Conservation (phyloP, 208 protist species). For the Cochliopodium minus region DNA sequence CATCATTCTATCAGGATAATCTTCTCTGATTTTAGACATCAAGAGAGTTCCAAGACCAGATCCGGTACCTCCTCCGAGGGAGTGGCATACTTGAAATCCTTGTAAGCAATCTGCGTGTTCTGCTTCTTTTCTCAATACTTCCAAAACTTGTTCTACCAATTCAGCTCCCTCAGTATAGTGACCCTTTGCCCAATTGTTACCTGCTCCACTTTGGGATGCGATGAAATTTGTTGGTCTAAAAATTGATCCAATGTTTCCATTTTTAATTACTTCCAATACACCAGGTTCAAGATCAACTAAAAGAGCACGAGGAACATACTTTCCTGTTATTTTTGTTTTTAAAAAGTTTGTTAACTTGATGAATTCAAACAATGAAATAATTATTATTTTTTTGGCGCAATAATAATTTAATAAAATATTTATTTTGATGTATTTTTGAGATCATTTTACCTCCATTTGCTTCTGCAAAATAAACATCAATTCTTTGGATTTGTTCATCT, state of each 20-base stretch:
- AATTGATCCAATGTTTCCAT: conserved; percentile 23
- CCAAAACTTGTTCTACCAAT: conserved; percentile 41
- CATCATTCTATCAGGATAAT: conserved; percentile 50
- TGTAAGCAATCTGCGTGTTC: conserved; percentile 50
- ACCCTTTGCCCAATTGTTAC: conserved; percentile 63
- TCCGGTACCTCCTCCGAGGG: conserved; percentile 53
- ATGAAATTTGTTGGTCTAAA: conserved; percentile 52
- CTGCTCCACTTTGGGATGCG: conserved; percentile 24
- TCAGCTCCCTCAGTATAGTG: conserved; percentile 53
- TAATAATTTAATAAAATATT: too few species aligned
- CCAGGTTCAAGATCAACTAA: conserved; percentile 37
- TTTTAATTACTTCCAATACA: conserved; percentile 39
- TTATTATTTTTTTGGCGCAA: too few species aligned
- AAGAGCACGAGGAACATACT: conserved; percentile 16
- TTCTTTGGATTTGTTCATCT: background rate
- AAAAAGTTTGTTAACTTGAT: too few species aligned
- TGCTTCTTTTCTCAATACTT: conserved; percentile 48
- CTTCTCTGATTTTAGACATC: conserved; percentile 38
- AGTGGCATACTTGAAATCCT: conserved; percentile 55
- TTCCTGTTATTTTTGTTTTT: too few species aligned
- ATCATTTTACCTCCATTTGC: too few species aligned
- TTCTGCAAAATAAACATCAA: conserved; percentile 4
- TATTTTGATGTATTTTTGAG: too few species aligned
- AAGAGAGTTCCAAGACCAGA: conserved; percentile 50
- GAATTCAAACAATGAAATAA: too few species aligned